These are phyloP conservation scores for Tuber indicum DNA, from an alignment of 495 filamentous ascomycete species.

Conservation along the genomic window DNA sequence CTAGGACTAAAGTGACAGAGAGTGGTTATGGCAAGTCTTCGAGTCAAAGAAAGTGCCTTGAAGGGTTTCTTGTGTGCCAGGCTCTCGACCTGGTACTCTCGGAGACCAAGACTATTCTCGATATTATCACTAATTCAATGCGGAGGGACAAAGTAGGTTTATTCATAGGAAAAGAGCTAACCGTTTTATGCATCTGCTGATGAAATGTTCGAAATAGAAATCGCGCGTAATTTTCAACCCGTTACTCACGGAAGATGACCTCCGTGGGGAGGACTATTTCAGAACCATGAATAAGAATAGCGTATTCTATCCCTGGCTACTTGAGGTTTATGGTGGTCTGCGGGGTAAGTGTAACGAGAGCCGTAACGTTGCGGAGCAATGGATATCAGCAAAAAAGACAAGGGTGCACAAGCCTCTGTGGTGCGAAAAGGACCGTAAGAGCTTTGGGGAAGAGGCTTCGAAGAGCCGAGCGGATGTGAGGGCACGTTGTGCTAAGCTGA, in stretches of 20 bases:
- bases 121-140: background rate
- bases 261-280: conserved; percentile 6
- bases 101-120: background rate
- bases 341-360: background rate
- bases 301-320: conserved; percentile 2
- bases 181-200: background rate
- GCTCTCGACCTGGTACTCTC: background rate
- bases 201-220: background rate
- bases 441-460: background rate
- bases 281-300: conserved; percentile 2
- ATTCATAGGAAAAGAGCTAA: background rate
- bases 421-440: background rate
- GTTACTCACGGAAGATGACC: background rate
- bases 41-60: conserved; percentile 1
- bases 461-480: background rate
- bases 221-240: background rate
- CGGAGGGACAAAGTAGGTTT: background rate
- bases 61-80: background rate
- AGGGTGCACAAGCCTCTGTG: background rate
- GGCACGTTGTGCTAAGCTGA: background rate
- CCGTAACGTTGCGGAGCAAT: background rate
- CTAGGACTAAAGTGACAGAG: background rate
- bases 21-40: background rate
- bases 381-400: background rate
- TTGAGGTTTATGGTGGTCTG: background rate